Evolutionary conservation across 2,329 filamentous ascomycete species (phyloP).

Genomic region (Hypoxylon sp.): DNA sequence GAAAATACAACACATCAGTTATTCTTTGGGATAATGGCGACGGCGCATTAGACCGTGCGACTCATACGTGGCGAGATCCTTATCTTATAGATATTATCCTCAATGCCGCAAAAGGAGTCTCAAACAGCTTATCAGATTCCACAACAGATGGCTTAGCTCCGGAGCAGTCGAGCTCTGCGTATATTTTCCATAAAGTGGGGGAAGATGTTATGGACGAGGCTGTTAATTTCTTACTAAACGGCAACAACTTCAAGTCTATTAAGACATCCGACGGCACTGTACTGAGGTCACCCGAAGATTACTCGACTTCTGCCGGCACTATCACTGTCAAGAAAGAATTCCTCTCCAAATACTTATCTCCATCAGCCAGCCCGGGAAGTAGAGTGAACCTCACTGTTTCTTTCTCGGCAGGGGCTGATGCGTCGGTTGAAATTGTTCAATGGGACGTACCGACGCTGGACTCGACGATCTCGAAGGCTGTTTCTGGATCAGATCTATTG

Average conservation of each 20-base stretch:
- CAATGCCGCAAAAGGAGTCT: constrained; percentile 58
- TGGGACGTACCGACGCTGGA: constrained; percentile 62
- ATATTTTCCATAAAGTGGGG: neutral
- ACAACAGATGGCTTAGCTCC: constrained; percentile 61
- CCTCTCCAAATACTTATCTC: constrained; percentile 59
- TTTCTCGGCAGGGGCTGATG: constrained; percentile 65
- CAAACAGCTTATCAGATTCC: constrained; percentile 66
- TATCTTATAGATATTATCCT: constrained; percentile 62
- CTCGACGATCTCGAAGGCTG: constrained; percentile 43
- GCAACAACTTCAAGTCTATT: neutral
- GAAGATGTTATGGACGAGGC: neutral
- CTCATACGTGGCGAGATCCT: constrained; percentile 64
- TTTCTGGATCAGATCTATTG: constrained; percentile 54
- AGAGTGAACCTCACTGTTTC: constrained; percentile 64
- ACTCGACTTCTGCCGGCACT: constrained; percentile 59
- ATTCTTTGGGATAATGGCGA: constrained; percentile 72
- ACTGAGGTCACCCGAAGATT: constrained; percentile 56
- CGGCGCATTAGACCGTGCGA: constrained; percentile 66
- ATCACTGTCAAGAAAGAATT: constrained; percentile 64
- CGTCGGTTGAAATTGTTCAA: constrained; percentile 63
- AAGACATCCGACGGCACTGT: neutral
- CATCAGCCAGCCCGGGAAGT: constrained; percentile 58
- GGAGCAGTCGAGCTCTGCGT: neutral
- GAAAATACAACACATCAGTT: constrained; percentile 63
- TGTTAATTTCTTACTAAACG: neutral